Base-by-base conservation (phyloP, 306 rosid species). In the Boehmeria nivea region DNA sequence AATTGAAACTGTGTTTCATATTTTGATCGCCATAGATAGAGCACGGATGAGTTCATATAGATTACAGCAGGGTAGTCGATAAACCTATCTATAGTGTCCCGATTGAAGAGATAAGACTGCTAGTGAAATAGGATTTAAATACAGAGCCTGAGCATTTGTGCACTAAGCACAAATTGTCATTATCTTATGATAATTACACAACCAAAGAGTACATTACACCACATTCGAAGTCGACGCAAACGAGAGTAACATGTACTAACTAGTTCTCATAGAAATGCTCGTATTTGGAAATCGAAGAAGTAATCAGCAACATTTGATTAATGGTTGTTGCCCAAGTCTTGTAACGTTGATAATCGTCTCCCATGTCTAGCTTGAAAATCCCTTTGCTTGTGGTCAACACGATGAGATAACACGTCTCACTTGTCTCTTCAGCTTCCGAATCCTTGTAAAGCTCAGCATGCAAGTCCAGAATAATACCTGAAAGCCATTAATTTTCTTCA, bases 331-430 rank as follows among this genome's bases (percentile, higher is more conserved):
- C 73, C 96, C 96, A 87, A 52, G 83, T 81, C 60, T 75, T 85
- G 72, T 87, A 85, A 17, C 78, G 81, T 12, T 71, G 78, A 61
- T 63, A 71, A 72, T 87, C 86, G 63, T 76, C 83, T 0, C 55
- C 89, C 95, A 93, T 82, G 74, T 87, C 99, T 39, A 93, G 73
- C 80, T 93, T 87, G 88, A 87, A 85, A 7, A 57, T 51, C 3
- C 99, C 99, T 67, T 70, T 73, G 57, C 77, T 84, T 37, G 99
- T 91, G 0, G 78, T 68, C 51, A 93, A 67, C 16, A 81, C 94
- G 3, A 87, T 69, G 12, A 83, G 72, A 77, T 93, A 87, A 56
- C 99, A 86, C 4, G 90, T 87, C n/a, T 69, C 75, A 28, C 19
- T 69, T 20, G 61, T 78, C 49, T 80, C 84, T 6, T 50, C 69